These are phyloP conservation scores for Solanum paucissectum DNA, from an alignment of 257 asterid genomes.

Conservation along the genomic window DNA sequence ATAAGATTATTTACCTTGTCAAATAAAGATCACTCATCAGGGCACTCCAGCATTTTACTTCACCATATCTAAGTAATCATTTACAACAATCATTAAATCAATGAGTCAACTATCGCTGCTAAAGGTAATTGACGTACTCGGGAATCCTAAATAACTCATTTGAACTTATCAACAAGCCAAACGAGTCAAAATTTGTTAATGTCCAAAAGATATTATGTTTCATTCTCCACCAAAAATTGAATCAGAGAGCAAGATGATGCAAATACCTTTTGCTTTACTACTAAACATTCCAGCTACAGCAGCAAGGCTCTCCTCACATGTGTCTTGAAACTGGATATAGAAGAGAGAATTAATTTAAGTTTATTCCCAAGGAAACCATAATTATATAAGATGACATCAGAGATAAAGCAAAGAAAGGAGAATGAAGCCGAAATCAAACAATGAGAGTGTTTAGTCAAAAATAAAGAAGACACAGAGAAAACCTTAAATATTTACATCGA, in stretches of 20 bases:
- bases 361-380: neutral
- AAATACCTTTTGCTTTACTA: conserved; percentile 93
- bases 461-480: neutral
- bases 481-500: neutral
- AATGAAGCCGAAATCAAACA: neutral
- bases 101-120: neutral
- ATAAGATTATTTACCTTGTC: neutral
- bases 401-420: neutral
- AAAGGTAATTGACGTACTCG: neutral
- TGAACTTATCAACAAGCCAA: neutral
- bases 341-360: neutral
- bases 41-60: neutral
- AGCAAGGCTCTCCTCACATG: conserved; percentile 96
- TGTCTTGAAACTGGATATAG: conserved; percentile 65
- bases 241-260: conserved; percentile 2
- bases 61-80: neutral
- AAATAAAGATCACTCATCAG: neutral
- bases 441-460: neutral
- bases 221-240: neutral
- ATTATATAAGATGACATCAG: neutral
- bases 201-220: neutral
- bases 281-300: conserved; percentile 99
- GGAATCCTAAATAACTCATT: neutral
- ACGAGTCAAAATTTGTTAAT: neutral
- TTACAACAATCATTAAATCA: neutral